phyloP scores from a whole-genome alignment of 345 rosid genomes.

The Acer yangbiense region DNA sequence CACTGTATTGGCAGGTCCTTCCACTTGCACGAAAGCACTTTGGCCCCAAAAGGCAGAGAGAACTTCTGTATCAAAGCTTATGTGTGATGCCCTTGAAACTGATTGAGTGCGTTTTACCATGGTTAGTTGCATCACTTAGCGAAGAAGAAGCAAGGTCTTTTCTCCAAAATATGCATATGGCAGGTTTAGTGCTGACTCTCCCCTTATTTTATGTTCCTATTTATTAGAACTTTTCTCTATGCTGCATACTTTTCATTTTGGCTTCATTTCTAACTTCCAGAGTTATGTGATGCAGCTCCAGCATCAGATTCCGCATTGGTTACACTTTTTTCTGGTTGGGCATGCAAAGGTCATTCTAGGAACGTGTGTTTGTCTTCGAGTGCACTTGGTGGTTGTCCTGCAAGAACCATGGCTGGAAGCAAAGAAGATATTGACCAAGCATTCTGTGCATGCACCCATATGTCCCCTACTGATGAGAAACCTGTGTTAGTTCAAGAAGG shows the following conservation, averaged over 20 bases:
- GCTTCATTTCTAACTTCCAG: constrained; percentile 19
- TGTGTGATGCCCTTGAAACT: constrained; percentile 66
- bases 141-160: constrained; percentile 52
- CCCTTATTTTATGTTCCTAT: not conserved
- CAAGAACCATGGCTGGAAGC: constrained; percentile 23
- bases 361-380: constrained; percentile 44
- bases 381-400: constrained; percentile 48
- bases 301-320: constrained; percentile 57
- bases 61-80: constrained; percentile 61
- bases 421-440: constrained; percentile 29
- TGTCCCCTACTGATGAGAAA: constrained; percentile 26
- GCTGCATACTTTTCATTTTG: constrained; percentile 8
- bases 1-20: constrained; percentile 43
- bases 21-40: constrained; percentile 66
- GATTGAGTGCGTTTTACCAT: constrained; percentile 61
- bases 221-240: not conserved
- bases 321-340: constrained; percentile 65
- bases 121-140: constrained; percentile 55
- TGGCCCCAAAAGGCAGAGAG: constrained; percentile 55
- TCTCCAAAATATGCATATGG: constrained; percentile 56
- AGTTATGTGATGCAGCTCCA: constrained; percentile 49
- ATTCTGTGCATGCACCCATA: constrained; percentile 24
- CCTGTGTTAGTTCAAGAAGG: constrained; percentile 22
- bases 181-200: constrained; percentile 38
- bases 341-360: constrained; percentile 52